Evolutionary conservation across 768 basidiomycete species (phyloP), one percentile per base, ranked within the genome.

Genomic region (Lactarius quietus): DNA sequence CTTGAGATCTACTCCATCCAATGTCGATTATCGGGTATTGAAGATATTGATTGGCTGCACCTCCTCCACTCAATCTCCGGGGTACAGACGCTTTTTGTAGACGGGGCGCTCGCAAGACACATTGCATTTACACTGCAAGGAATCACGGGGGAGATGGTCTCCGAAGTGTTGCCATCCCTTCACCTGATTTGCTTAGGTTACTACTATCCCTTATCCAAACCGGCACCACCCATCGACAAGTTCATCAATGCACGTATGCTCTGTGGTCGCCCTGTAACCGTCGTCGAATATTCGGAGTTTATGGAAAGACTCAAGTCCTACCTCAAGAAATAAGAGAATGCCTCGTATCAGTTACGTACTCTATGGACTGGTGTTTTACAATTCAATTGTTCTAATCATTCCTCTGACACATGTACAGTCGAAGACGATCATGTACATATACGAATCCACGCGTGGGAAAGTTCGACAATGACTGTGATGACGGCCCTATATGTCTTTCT

Each of bases 251-350:
- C 3, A 20, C 43, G 43, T 9, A 20, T 8, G 43, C 43, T 45
- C 43, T n/a, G 20, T 45, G 43, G 43, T 45, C n/a, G 8, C 43
- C n/a, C n/a, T 5, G 3, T 45, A 45, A n/a, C n/a, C n/a, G n/a
- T n/a, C n/a, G n/a, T n/a, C n/a, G n/a, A n/a, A n/a, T n/a, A n/a
- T n/a, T n/a, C n/a, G n/a, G n/a, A n/a, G n/a, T n/a, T n/a, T n/a
- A n/a, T n/a, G n/a, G n/a, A n/a, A 45, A 12, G 43, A 45, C 43
- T 45, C n/a, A 10, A 45, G n/a, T 45, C 43, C n/a, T 45, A n/a
- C 6, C 8, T 10, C 35, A 1, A 36, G n/a, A n/a, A n/a, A n/a
- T 36, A 7, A n/a, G n/a, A n/a, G 6, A 0, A 0, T 9, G 33
- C 6, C n/a, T 14, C n/a, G n/a, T 45, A 12, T 10, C 43, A 23